A percentile compares a stretch with the other conserved stretches of the same genome.
Conservation (phyloP, 768 basidiomycete species). For the Phylloporus sp. region DNA sequence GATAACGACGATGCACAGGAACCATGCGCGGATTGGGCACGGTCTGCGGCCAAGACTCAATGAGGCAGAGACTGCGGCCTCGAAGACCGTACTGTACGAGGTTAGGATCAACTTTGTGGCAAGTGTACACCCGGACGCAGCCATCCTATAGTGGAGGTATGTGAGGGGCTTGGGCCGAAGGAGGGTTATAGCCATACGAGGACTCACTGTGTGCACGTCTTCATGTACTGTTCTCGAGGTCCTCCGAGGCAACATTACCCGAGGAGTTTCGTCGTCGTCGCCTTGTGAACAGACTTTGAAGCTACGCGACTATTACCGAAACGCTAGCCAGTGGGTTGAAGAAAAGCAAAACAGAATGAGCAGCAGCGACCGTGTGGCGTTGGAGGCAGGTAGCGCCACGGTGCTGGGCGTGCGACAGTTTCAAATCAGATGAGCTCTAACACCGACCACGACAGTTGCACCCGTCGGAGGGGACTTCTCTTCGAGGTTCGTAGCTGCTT, state of each 20-base stretch:
- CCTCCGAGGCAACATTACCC: not conserved
- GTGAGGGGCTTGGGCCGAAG: not conserved
- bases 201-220: not conserved
- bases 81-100: not conserved
- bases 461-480: conserved; percentile 5
- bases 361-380: not conserved
- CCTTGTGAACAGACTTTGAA: not conserved
- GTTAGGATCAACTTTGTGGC: not conserved
- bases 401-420: not conserved
- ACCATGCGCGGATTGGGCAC: not conserved
- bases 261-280: not conserved
- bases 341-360: not conserved
- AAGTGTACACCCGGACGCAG: not conserved
- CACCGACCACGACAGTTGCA: not conserved
- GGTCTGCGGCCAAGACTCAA: not conserved
- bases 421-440: not conserved
- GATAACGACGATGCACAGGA: not conserved
- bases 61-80: not conserved
- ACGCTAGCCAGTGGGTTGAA: not conserved
- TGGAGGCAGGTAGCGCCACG: not conserved
- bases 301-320: not conserved
- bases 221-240: not conserved
- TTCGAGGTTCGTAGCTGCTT: conserved; percentile 8
- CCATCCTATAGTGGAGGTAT: not conserved
- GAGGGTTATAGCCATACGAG: not conserved